These are phyloP conservation scores for Dothideomycetidae sp. DNA, from an alignment of 2,329 filamentous ascomycete genomes.

Conservation along the genomic window DNA sequence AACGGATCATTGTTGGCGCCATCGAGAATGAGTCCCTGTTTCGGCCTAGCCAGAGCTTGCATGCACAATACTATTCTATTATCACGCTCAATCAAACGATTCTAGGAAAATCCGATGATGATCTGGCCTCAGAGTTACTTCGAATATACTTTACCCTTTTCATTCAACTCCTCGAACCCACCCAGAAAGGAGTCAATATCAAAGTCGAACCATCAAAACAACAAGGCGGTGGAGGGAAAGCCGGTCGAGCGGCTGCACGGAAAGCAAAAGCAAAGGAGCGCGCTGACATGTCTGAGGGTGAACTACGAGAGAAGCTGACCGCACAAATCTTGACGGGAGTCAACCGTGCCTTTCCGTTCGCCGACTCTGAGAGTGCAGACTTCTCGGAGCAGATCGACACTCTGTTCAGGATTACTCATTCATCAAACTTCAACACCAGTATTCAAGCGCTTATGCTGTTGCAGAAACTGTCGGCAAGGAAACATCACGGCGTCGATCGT, in stretches of 20 bases:
- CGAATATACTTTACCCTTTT: conserved; percentile 90
- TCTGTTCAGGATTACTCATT: conserved; percentile 90
- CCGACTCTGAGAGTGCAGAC: conserved; percentile 61
- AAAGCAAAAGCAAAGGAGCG: conserved; percentile 24
- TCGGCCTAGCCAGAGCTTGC: conserved; percentile 69
- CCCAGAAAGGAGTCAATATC: conserved; percentile 26
- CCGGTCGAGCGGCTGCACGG: conserved; percentile 38
- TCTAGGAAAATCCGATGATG: conserved; percentile 67
- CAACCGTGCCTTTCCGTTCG: conserved; percentile 90
- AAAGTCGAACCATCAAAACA: conserved; percentile 19
- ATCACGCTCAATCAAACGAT: conserved; percentile 97
- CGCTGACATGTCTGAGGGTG: conserved; percentile 35
- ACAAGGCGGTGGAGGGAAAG: conserved; percentile 41
- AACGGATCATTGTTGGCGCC: conserved; percentile 65
- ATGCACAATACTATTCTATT: conserved; percentile 89
- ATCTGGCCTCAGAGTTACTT: conserved; percentile 65
- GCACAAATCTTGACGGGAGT: conserved; percentile 86
- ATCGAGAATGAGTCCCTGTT: conserved; percentile 83
- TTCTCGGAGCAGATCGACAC: conserved; percentile 85
- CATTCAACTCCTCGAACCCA: conserved; percentile 60
- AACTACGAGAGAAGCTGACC: conserved; percentile 79
- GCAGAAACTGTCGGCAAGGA: conserved; percentile 72
- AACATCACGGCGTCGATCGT: conserved; percentile 70
- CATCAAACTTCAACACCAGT: conserved; percentile 96
- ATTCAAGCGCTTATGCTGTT: conserved; percentile 91